These are phyloP conservation scores for Metschnikowia arizonensis DNA, from an alignment of 805 yeast genomes.

Conservation along the genomic window DNA sequence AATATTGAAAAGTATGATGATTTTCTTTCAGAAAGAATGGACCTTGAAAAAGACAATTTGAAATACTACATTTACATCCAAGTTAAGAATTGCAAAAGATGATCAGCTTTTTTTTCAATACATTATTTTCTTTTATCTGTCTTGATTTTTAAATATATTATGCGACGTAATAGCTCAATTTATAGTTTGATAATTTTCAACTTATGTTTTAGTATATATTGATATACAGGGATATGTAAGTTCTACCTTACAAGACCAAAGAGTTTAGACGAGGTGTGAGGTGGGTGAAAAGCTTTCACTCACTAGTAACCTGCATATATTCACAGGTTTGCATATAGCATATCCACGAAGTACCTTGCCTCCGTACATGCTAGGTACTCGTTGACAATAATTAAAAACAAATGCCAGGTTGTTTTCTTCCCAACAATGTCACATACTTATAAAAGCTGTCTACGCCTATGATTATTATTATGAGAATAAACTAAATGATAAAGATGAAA, in stretches of 20 bases:
- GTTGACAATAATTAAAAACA: background rate
- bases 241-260: too few relatives aligned
- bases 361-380: too few relatives aligned
- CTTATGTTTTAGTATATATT: too few relatives aligned
- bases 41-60: slow-evolving; percentile 10
- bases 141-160: too few relatives aligned
- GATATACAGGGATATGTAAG: too few relatives aligned
- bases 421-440: background rate
- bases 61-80: slow-evolving; percentile 26
- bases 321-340: too few relatives aligned
- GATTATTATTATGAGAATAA: background rate
- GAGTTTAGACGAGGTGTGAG: too few relatives aligned
- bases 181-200: too few relatives aligned
- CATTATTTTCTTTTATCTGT: background rate
- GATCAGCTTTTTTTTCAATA: background rate
- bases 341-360: too few relatives aligned
- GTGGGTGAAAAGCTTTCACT: too few relatives aligned
- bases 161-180: background rate
- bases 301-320: too few relatives aligned
- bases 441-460: background rate
- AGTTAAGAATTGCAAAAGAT: slow-evolving; percentile 20
- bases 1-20: slow-evolving; percentile 26
- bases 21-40: slow-evolving; percentile 16
- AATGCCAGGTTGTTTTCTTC: background rate
- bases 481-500: background rate